A percentile compares a stretch with the other conserved stretches of the same genome.
These are phyloP conservation scores for Lomentospora prolificans DNA, from an alignment of 2,329 filamentous ascomycete genomes.

Conservation along the genomic window DNA sequence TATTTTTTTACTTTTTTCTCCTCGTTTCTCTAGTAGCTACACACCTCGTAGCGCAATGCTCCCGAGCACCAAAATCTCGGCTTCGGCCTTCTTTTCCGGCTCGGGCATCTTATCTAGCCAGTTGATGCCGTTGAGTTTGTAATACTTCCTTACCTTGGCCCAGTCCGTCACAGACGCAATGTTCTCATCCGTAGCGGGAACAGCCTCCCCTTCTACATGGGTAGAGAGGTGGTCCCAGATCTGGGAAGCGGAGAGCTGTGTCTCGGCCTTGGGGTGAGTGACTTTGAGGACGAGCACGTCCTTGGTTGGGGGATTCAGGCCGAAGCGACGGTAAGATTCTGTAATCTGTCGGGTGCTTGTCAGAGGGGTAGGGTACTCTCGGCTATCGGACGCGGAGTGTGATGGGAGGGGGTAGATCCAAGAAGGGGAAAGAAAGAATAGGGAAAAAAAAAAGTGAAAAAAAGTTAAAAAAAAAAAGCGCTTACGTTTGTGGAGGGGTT, in stretches of 20 bases:
- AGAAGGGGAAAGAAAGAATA: constrained; percentile 2
- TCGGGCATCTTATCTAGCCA: constrained; percentile 37
- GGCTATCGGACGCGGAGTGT: no score
- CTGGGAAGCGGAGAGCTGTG: constrained; percentile 22
- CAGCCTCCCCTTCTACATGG: constrained; percentile 50
- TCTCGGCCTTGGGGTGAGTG: constrained; percentile 29
- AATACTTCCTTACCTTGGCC: constrained; percentile 67
- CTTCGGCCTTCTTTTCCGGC: constrained; percentile 36
- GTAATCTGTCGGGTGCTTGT: constrained; percentile 53
- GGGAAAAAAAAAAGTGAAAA: neutral
- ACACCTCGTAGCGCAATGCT: constrained; percentile 50
- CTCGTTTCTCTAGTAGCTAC: neutral
- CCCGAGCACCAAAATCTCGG: constrained; percentile 62
- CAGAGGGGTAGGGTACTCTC: no score
- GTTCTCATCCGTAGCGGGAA: constrained; percentile 53
- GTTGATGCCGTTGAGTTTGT: constrained; percentile 63
- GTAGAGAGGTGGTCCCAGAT: constrained; percentile 49
- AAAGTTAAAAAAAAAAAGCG: neutral
- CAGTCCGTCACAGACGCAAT: constrained; percentile 53
- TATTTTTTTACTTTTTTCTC: constrained; percentile 9
- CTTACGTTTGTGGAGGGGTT: constrained; percentile 73
- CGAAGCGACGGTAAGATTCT: constrained; percentile 83
- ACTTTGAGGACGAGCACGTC: constrained; percentile 77
- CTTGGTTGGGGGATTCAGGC: constrained; percentile 61
- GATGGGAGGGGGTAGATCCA: no score